Conservation (phyloP, 1,284 basidiomycete genomes). For the Rhizoctonia solani region DNA sequence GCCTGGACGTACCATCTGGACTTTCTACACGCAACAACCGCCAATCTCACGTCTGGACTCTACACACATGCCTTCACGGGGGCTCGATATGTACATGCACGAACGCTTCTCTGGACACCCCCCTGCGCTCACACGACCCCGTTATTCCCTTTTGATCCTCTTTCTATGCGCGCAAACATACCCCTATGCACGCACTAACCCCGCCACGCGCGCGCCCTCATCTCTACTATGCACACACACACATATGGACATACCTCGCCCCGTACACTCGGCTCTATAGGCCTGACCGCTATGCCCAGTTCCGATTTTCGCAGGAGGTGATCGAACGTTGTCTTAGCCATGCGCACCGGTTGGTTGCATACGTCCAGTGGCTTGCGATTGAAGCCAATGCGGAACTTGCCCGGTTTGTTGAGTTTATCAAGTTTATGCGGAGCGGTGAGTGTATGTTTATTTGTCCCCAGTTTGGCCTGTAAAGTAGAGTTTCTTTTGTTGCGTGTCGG, state of each 20-base stretch:
- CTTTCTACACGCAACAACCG: too few relatives aligned
- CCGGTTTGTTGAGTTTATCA: slow-evolving; percentile 74
- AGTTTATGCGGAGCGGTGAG: slow-evolving; percentile 75
- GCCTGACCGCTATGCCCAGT: slow-evolving; percentile 53
- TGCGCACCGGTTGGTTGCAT: slow-evolving; percentile 59
- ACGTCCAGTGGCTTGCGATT: slow-evolving; percentile 68
- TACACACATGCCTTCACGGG: too few relatives aligned
- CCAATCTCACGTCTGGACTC: too few relatives aligned
- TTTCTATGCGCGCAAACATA: background rate
- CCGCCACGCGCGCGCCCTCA: too few relatives aligned
- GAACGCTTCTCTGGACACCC: too few relatives aligned
- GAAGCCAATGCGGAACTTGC: slow-evolving; percentile 65
- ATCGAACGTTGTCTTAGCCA: slow-evolving; percentile 58
- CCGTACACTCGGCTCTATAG: slow-evolving; percentile 45
- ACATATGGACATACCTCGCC: slow-evolving; percentile 36
- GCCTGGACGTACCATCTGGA: too few relatives aligned
- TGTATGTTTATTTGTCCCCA: slow-evolving; percentile 22
- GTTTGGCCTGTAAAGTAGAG: background rate
- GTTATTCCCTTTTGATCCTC: background rate
- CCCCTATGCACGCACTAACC: too few relatives aligned
- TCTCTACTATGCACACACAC: background rate
- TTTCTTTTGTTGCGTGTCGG: too few relatives aligned
- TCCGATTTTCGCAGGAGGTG: slow-evolving; percentile 57
- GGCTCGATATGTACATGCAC: too few relatives aligned
- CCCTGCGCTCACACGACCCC: too few relatives aligned